These are phyloP conservation scores for Pulveroboletus ravenelii DNA, from an alignment of 768 basidiomycete genomes.

Conservation along the genomic window DNA sequence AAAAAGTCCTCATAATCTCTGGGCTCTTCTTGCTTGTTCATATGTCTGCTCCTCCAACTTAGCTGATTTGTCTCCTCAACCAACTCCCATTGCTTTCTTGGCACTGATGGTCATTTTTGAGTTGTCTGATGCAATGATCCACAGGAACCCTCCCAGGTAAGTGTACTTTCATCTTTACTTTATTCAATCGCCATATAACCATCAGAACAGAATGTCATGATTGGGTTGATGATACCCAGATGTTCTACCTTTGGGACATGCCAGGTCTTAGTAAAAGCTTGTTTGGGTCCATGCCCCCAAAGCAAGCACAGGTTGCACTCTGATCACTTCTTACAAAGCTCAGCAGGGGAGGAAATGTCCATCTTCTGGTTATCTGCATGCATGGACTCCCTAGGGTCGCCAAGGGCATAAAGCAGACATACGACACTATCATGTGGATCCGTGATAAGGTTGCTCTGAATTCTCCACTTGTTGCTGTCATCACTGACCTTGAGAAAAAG, in stretches of 20 bases:
- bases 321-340: constrained; percentile 24
- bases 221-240: constrained; percentile 11
- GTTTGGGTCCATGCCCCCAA: constrained; percentile 20
- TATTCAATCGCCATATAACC: too few relatives aligned
- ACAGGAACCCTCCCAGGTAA: too few relatives aligned
- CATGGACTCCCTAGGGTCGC: constrained; percentile 24
- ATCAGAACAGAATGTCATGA: constrained; percentile 16
- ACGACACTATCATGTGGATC: constrained; percentile 18
- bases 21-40: too few relatives aligned
- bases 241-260: constrained; percentile 30
- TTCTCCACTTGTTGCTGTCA: constrained; percentile 22
- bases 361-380: constrained; percentile 26
- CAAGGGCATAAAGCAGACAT: constrained; percentile 26
- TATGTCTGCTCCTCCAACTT: too few relatives aligned
- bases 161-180: too few relatives aligned
- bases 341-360: constrained; percentile 13
- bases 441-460: constrained; percentile 16
- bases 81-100: too few relatives aligned
- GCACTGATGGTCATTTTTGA: too few relatives aligned
- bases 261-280: constrained; percentile 28
- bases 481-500: constrained; percentile 33
- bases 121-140: too few relatives aligned
- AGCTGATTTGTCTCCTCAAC: too few relatives aligned
- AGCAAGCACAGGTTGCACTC: constrained; percentile 22
- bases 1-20: too few relatives aligned